A percentile compares a stretch with the other conserved stretches of the same genome.
These are phyloP conservation scores for Eimeria tenella DNA, from an alignment of 169 alveolate genomes.

Conservation along the genomic window DNA sequence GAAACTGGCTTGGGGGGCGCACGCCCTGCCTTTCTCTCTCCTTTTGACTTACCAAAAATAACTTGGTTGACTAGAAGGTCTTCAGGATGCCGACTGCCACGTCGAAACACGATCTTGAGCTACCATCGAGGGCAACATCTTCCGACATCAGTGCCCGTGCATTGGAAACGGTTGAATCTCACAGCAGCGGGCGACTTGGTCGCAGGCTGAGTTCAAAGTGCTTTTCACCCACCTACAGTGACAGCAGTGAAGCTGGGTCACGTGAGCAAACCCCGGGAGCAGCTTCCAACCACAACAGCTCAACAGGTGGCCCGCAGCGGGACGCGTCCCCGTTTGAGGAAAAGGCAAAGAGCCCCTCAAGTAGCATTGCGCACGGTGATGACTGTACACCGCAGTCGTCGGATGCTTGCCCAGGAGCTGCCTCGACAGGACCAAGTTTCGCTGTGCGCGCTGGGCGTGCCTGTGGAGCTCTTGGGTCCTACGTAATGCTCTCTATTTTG, in stretches of 20 bases:
- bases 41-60: background rate
- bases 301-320: background rate
- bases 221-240: background rate
- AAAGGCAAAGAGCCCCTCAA: background rate
- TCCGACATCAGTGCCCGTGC: background rate
- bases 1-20: background rate
- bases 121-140: too few relatives aligned
- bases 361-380: background rate
- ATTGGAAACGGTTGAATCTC: background rate
- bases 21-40: background rate
- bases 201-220: background rate
- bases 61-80: background rate
- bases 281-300: background rate
- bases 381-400: background rate
- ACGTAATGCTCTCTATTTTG: background rate
- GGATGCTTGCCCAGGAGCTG: background rate
- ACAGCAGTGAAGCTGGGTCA: background rate
- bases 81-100: too few relatives aligned
- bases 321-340: background rate
- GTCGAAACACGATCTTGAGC: too few relatives aligned
- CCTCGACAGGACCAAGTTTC: background rate
- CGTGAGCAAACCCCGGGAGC: background rate
- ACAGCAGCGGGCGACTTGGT: background rate
- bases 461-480: background rate
- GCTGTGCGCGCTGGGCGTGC: background rate